Conservation (phyloP, 345 rosid genomes). For the Cardamine resedifolia region DNA sequence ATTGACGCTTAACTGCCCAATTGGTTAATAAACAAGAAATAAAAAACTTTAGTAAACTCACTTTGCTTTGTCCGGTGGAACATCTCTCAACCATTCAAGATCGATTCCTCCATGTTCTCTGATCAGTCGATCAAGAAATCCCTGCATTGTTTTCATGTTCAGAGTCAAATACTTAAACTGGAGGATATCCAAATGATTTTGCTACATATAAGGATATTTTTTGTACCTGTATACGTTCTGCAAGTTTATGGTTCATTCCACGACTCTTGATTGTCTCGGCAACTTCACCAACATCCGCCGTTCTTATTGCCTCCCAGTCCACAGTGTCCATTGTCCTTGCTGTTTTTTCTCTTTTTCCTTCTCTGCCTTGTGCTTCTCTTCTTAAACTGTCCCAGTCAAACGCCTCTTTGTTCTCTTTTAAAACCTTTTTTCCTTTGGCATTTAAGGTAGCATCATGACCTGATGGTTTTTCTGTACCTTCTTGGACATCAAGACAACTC, state of each 20-base stretch:
- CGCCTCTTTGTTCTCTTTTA: slow-evolving; percentile 48
- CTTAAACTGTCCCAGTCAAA: slow-evolving; percentile 87
- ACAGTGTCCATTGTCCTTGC: slow-evolving; percentile 68
- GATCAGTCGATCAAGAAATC: slow-evolving; percentile 68
- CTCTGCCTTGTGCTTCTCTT: slow-evolving; percentile 50
- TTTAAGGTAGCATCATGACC: slow-evolving; percentile 45
- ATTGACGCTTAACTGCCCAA: neutral
- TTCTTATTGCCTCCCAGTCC: slow-evolving; percentile 86
- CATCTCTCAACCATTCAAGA: slow-evolving; percentile 95
- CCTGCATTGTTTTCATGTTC: slow-evolving; percentile 53
- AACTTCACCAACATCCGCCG: slow-evolving; percentile 55
- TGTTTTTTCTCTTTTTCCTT: slow-evolving; percentile 55
- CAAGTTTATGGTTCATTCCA: slow-evolving; percentile 91
- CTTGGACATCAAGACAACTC: slow-evolving; percentile 32
- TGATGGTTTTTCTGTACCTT: slow-evolving; percentile 36
- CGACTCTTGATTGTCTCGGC: slow-evolving; percentile 78
- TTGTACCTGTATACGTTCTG: slow-evolving; percentile 84
- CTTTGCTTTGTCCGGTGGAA: slow-evolving; percentile 95
- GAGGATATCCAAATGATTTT: neutral
- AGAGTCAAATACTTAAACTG: slow-evolving; percentile 4
- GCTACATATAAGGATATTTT: neutral
- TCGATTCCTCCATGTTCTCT: slow-evolving; percentile 75
- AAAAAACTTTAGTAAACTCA: slow-evolving; percentile 37
- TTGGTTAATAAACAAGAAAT: neutral
- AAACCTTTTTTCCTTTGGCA: slow-evolving; percentile 49